Base-by-base conservation (phyloP, 1,284 basidiomycete genomes). In the Gomphus sp. region DNA sequence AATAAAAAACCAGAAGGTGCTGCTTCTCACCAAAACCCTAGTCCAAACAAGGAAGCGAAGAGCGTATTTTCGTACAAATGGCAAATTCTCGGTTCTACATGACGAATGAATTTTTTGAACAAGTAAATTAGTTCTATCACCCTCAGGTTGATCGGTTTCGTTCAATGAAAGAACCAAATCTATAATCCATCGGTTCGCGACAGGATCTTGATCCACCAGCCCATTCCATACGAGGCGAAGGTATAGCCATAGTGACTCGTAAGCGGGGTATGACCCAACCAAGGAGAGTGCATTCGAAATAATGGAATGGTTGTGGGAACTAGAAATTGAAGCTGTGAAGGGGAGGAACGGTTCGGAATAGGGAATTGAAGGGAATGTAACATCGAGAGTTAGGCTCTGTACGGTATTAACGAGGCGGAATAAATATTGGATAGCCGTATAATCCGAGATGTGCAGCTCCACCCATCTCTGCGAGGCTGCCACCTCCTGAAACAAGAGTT, bases 181-280 rank as follows among this genome's bases (percentile, higher is more conserved):
- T 10, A 55, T 14, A 33, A 55, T 44, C 53, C 53, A 55, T 44
- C 22, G 53, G 28, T 25, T 25, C 39, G 41, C 41, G 16, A 2
- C 10, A 41, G 3, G n/a, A 34, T 36, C 18, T 18, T 36, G 51
- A 16, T 22, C 16, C 25, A 9, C 10, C n/a, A 22, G 7, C 3
- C 22, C 31, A 22, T 11, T 14, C 39, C 36, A 43, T 4, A 39
- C 44, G n/a, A 56, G 44, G 73, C 76, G 52, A 81, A 83, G 66
- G 68, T 84, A 86, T 62, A 81, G 70, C 84, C 84, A 85, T 33
- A 86, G 71, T 0, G 82, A 69, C 64, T 86, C 82, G 60, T 84
- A 80, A 41, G 72, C 63, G 5, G 82, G 78, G 64, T 79, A 84
- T 31, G 70, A 63, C 22, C 64, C 62, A 10, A 84, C 66, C 31